These are phyloP conservation scores for Tetratostichococcus sp. DNA, from an alignment of 139 green algal species.

Conservation along the genomic window DNA sequence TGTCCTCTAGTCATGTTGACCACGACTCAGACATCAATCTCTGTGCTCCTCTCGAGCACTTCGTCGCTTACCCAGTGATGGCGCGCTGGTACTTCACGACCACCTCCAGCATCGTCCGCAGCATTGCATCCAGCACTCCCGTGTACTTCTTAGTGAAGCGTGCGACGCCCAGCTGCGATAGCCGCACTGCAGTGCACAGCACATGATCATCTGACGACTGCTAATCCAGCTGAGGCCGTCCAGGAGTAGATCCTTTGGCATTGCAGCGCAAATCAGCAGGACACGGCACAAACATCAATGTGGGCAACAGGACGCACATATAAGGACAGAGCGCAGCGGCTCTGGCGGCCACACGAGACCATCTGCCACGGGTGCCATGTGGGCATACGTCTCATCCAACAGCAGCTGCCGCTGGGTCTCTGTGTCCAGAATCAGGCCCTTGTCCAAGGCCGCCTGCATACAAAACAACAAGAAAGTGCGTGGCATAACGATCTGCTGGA, in stretches of 20 bases:
- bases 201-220: too few species aligned
- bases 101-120: conserved; percentile 62
- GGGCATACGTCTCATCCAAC: conserved; percentile 7
- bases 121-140: conserved; percentile 58
- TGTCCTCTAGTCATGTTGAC: too few species aligned
- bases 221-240: too few species aligned
- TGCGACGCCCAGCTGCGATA: conserved; percentile 57
- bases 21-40: too few species aligned
- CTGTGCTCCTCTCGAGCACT: too few species aligned
- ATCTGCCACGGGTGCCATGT: conserved; percentile 27
- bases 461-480: too few species aligned
- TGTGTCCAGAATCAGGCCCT: conserved; percentile 75
- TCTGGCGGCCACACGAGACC: conserved; percentile 63
- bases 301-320: too few species aligned
- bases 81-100: conserved; percentile 55
- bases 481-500: too few species aligned
- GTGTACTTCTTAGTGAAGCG: conserved; percentile 76
- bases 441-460: conserved; percentile 48
- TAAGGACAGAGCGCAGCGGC: conserved; percentile 62
- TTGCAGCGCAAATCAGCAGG: too few species aligned
- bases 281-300: too few species aligned
- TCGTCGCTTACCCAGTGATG: conserved; percentile 25
- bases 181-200: conserved; percentile 13
- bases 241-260: too few species aligned
- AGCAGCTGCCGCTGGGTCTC: conserved; percentile 54